Percentiles rank a stretch among this genome's conserved stretches.
Conservation (phyloP, 2,329 filamentous ascomycete genomes). For the Hymenoscyphus repandus region DNA sequence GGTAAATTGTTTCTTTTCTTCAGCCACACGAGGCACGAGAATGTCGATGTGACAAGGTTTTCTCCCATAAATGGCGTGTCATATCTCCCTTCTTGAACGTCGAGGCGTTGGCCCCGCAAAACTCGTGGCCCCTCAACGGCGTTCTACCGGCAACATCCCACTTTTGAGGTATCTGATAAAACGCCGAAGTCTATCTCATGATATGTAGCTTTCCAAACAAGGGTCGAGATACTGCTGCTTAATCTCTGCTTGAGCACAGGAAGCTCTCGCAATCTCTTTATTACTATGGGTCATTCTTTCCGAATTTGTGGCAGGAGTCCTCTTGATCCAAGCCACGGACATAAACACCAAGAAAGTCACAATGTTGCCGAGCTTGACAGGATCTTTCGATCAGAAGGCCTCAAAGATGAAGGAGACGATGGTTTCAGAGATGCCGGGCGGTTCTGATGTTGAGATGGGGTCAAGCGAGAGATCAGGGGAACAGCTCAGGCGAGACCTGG, state of each 20-base stretch:
- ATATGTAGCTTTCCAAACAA: no score
- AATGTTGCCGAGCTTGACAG: background rate
- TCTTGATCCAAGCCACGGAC: background rate
- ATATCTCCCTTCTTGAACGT: no score
- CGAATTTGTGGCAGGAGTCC: background rate
- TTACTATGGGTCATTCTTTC: background rate
- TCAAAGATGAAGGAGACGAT: background rate
- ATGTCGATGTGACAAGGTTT: no score
- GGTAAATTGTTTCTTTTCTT: no score
- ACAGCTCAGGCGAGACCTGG: conserved; percentile 42
- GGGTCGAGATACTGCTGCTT: no score
- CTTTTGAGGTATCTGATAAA: background rate
- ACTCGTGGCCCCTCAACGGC: no score
- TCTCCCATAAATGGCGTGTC: no score
- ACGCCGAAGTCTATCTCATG: background rate
- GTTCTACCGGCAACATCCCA: background rate
- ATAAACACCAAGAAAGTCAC: background rate
- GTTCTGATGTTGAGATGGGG: conserved; percentile 6
- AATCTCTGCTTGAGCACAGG: no score
- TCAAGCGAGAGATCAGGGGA: background rate
- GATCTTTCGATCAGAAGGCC: background rate
- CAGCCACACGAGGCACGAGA: no score
- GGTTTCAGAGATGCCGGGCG: background rate
- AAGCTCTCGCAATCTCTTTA: no score
- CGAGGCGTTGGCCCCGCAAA: no score